Conservation (phyloP, 1,284 basidiomycete genomes). For the Melanopsichium pennsylvanicum region DNA sequence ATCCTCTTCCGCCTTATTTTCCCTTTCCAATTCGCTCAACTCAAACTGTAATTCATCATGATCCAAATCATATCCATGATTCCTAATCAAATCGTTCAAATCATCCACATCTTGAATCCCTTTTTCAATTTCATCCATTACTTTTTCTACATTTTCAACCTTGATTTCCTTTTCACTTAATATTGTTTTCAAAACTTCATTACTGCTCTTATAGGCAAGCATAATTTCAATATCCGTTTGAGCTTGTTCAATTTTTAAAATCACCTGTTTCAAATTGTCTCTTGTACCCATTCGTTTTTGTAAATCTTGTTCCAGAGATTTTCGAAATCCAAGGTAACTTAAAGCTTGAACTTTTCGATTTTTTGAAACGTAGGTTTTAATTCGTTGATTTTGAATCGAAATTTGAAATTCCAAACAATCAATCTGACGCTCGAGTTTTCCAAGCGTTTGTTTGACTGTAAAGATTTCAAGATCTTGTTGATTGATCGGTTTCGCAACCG, state of each 20-base stretch:
- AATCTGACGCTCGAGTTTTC: slow-evolving; percentile 75
- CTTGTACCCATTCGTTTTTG: slow-evolving; percentile 77
- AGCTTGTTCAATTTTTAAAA: slow-evolving; percentile 84
- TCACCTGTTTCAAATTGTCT: slow-evolving; percentile 77
- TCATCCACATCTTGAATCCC: slow-evolving; percentile 82
- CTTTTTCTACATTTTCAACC: slow-evolving; percentile 79
- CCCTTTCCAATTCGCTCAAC: slow-evolving; percentile 3
- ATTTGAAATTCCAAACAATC: slow-evolving; percentile 75
- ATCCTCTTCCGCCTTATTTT: slow-evolving; percentile 15
- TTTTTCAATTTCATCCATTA: slow-evolving; percentile 85
- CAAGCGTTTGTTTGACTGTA: slow-evolving; percentile 75
- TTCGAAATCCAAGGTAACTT: slow-evolving; percentile 79
- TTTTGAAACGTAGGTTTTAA: slow-evolving; percentile 73
- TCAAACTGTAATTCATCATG: slow-evolving; percentile 4
- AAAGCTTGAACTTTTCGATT: slow-evolving; percentile 79
- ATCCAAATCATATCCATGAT: slow-evolving; percentile 64
- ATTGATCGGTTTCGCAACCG: slow-evolving; percentile 68
- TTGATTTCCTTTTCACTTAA: slow-evolving; percentile 81
- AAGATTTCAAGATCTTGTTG: slow-evolving; percentile 78
- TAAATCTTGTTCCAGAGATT: slow-evolving; percentile 80
- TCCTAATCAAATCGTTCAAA: slow-evolving; percentile 78
- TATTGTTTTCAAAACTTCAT: slow-evolving; percentile 77
- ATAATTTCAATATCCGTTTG: slow-evolving; percentile 90
- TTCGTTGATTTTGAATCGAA: slow-evolving; percentile 73
- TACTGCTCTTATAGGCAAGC: slow-evolving; percentile 82